phyloP scores from a whole-genome alignment of 176 grass and related monocot genomes.

The Hordeum marinum region DNA sequence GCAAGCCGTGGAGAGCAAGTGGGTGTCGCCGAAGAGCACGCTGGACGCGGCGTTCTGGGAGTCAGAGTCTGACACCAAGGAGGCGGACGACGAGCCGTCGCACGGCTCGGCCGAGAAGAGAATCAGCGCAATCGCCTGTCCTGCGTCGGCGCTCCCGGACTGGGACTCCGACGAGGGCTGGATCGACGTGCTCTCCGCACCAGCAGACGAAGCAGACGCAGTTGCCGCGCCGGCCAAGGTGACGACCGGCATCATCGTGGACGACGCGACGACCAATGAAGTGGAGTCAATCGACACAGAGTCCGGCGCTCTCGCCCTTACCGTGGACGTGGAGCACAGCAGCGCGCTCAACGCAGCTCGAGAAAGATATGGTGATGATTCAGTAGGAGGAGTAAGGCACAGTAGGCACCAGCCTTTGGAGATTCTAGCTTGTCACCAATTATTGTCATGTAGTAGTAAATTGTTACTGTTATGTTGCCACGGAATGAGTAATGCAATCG shows the following conservation, averaged over 20 bases:
- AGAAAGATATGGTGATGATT: background rate
- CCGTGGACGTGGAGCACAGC: background rate
- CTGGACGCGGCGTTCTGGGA: slow-evolving; percentile 60
- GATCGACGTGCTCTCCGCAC: slow-evolving; percentile 28
- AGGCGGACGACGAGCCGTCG: background rate
- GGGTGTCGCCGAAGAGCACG: slow-evolving; percentile 77
- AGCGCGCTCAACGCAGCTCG: background rate
- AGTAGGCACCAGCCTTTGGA: background rate
- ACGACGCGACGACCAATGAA: background rate
- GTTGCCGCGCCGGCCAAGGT: background rate
- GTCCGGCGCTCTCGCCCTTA: background rate
- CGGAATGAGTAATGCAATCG: background rate
- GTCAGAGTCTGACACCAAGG: slow-evolving; percentile 19
- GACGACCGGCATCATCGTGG: background rate
- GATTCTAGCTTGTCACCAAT: background rate
- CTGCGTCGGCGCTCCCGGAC: slow-evolving; percentile 14
- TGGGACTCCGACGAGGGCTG: slow-evolving; percentile 40
- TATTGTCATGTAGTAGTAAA: background rate
- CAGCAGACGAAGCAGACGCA: background rate
- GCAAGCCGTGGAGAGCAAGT: background rate
- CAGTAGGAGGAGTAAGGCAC: background rate
- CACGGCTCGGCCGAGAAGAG: background rate
- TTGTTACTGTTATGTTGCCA: background rate
- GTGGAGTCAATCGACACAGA: background rate
- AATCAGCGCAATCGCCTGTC: slow-evolving; percentile 17